Evolutionary conservation across 306 rosid species (phyloP).

Genomic region (Gastrolobium bilobum): DNA sequence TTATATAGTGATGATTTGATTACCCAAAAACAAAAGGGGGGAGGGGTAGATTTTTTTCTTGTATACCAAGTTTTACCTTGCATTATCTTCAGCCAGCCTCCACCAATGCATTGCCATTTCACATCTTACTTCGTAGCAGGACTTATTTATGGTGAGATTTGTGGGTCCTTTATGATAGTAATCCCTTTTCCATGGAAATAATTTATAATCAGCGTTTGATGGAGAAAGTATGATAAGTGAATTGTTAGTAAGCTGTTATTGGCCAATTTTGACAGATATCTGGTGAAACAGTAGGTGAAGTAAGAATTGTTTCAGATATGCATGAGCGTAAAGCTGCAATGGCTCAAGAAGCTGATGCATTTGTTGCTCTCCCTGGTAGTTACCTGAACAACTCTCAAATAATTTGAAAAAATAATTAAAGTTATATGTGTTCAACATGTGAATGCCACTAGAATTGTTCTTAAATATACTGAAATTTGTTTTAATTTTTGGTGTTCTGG

Average conservation of each 20-base stretch:
- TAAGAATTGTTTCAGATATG: slow-evolving; percentile 89
- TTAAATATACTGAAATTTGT: slow-evolving; percentile 26
- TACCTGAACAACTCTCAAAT: slow-evolving; percentile 29
- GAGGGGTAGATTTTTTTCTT: neutral
- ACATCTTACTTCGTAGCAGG: slow-evolving; percentile 30
- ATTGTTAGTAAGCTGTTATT: slow-evolving; percentile 34
- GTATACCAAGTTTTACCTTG: neutral
- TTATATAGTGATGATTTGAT: slow-evolving; percentile 24
- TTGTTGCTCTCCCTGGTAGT: slow-evolving; percentile 94
- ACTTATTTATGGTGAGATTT: slow-evolving; percentile 19
- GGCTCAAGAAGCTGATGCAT: slow-evolving; percentile 94
- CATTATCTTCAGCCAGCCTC: neutral
- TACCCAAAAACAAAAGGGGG: neutral
- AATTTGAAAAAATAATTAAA: slow-evolving; percentile 25
- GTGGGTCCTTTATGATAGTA: slow-evolving; percentile 3
- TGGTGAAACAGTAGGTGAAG: slow-evolving; percentile 90
- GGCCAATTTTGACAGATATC: slow-evolving; percentile 73
- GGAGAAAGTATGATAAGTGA: slow-evolving; percentile 32
- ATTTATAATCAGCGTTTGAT: slow-evolving; percentile 32
- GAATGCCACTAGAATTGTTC: slow-evolving; percentile 17
- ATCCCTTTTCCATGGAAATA: slow-evolving; percentile 30
- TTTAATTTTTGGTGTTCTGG: neutral
- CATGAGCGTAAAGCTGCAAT: slow-evolving; percentile 94
- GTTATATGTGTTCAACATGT: slow-evolving; percentile 35
- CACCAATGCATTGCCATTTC: slow-evolving; percentile 30